phyloP scores from a whole-genome alignment of 805 yeast species.

The Hagleromyces aurorensis region DNA sequence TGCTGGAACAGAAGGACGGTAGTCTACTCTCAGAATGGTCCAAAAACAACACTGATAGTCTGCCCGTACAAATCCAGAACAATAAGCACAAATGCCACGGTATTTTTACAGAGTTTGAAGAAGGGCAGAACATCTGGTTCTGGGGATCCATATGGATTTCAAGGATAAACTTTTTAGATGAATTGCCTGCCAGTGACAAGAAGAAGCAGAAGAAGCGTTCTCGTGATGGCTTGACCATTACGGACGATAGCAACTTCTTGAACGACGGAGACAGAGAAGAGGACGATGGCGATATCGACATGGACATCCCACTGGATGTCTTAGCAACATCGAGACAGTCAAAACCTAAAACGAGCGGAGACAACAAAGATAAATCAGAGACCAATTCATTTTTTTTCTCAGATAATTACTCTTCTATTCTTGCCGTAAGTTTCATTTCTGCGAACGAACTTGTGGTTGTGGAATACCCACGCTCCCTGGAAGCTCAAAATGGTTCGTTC shows the following conservation, averaged over 20 bases:
- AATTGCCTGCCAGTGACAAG: conserved; percentile 40
- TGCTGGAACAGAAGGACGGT: conserved; percentile 17
- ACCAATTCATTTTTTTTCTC: conserved; percentile 63
- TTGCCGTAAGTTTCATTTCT: conserved; percentile 51
- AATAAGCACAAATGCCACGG: conserved; percentile 68
- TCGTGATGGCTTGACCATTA: conserved; percentile 38
- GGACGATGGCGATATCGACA: conserved; percentile 24
- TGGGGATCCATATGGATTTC: conserved; percentile 82
- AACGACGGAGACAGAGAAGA: conserved; percentile 30
- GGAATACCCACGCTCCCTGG: conserved; percentile 63
- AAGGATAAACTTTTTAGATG: conserved; percentile 55
- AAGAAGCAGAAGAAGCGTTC: conserved; percentile 32
- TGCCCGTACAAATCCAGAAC: conserved; percentile 56
- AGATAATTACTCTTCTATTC: conserved; percentile 63
- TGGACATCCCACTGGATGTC: conserved; percentile 10
- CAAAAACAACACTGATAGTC: conserved; percentile 57
- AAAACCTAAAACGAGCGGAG: conserved; percentile 16
- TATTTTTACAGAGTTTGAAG: conserved; percentile 42
- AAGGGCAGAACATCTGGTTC: conserved; percentile 57
- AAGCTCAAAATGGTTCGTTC: conserved; percentile 53
- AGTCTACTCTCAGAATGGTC: conserved; percentile 64
- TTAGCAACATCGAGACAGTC: conserved; percentile 4
- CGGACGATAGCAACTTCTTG: conserved; percentile 33
- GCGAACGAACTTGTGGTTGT: conserved; percentile 56
- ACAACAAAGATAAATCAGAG: conserved; percentile 22